Evolutionary conservation across 2,329 filamentous ascomycete species (phyloP), one percentile per base, ranked within the genome.

Genomic region (Stromatinia cepivora): DNA sequence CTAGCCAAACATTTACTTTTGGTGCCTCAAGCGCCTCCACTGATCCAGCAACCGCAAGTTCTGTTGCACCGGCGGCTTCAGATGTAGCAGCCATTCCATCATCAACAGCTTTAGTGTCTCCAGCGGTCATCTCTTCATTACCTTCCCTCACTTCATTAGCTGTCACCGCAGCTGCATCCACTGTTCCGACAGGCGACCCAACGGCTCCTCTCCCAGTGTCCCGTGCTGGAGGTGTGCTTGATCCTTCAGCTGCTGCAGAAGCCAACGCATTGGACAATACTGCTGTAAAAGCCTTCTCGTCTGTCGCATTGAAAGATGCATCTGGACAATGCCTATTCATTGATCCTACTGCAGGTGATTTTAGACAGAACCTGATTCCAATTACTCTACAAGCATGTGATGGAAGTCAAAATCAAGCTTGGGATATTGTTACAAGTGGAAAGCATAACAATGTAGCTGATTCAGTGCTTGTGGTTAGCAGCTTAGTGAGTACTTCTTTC

Each of bases 381-480:
- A 77, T 83, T 50, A 79, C 82, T 70, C 76, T 82, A 50, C 79
- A 76, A 20, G 74, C 77, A n/a, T 83, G 82, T 72, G 80, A 79
- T 69, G 79, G 80, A 3, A 81, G 79, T 20, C 73, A 78, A 25
- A 81, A 80, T 0, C 80, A 83, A 71, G 73, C 75, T 61, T 83
- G 81, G 81, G 82, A 83, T 73, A 73, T 83, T 53, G 81, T 83
- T 54, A 82, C 81, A 0, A 78, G 79, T 9, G 86, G 85, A 31
- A 81, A 81, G 73, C 86, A 88, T 75, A 84, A 85, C 71, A 77
- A 85, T 72, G 79, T 78, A 45, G 74, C 79, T 52, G 80, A 81
- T 48, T 80, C 82, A 7, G 82, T 83, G 74, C 79, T 87, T 61
- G 74, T 88, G 50, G 86, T 87, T 56, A 88, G 82, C 79, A 84